These are phyloP conservation scores for Naganishia sp. DNA, from an alignment of 1,284 basidiomycete species.

Conservation along the genomic window DNA sequence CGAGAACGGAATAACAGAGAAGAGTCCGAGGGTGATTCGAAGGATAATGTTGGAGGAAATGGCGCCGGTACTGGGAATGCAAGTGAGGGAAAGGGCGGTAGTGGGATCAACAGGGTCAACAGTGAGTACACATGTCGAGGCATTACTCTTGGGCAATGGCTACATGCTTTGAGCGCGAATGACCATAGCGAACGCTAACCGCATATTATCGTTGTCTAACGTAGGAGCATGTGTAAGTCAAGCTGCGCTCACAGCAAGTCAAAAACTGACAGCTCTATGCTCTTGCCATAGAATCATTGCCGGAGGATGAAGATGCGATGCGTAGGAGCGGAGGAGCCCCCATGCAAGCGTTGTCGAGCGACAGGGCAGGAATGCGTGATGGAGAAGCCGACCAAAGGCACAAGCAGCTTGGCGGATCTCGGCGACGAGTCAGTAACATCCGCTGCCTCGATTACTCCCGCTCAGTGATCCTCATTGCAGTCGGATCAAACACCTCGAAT, in stretches of 20 bases:
- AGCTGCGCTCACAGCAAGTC: too few relatives aligned
- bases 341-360: slow-evolving; percentile 83
- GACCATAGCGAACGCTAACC: not conserved
- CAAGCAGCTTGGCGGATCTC: slow-evolving; percentile 29
- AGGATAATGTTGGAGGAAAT: slow-evolving; percentile 4
- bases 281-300: slow-evolving; percentile 48
- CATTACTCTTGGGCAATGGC: not conserved
- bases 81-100: slow-evolving; percentile 35
- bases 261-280: slow-evolving; percentile 3
- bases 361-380: slow-evolving; percentile 82
- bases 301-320: slow-evolving; percentile 62
- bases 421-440: slow-evolving; percentile 29
- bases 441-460: too few relatives aligned
- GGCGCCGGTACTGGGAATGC: slow-evolving; percentile 4
- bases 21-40: slow-evolving; percentile 13
- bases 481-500: slow-evolving; percentile 79
- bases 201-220: not conserved
- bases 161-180: not conserved
- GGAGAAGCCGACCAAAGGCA: slow-evolving; percentile 79
- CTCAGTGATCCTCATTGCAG: slow-evolving; percentile 54
- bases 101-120: slow-evolving; percentile 51
- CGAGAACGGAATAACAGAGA: slow-evolving; percentile 13
- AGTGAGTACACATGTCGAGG: slow-evolving; percentile 39
- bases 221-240: slow-evolving; percentile 25
- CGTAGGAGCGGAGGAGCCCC: slow-evolving; percentile 76